phyloP scores from a whole-genome alignment of 495 filamentous ascomycete species.

The Tirmania nivea region DNA sequence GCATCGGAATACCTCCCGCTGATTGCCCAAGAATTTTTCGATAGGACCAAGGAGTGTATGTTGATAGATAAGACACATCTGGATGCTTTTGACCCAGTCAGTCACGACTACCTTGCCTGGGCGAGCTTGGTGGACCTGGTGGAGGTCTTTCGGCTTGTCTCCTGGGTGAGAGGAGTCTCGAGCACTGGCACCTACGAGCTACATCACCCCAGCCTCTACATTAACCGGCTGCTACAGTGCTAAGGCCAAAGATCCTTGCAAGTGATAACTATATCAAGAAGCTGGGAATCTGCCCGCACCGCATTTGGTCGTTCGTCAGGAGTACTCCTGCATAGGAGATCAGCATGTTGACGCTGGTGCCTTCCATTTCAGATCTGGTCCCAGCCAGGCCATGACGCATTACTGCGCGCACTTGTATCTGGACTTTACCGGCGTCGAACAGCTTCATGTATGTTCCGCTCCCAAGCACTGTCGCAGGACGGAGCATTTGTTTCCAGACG shows the following conservation, averaged over 20 bases:
- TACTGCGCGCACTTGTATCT: constrained; percentile 13
- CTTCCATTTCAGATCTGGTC: background rate
- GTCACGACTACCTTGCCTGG: background rate
- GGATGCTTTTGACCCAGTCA: background rate
- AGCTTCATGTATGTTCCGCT: constrained; percentile 13
- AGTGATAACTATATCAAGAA: background rate
- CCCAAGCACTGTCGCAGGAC: background rate
- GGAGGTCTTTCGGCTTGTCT: constrained; percentile 1
- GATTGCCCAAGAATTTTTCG: constrained; percentile 1
- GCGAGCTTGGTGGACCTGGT: background rate
- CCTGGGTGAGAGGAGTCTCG: background rate
- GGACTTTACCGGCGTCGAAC: constrained; percentile 13
- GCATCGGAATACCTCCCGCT: background rate
- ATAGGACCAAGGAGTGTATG: background rate
- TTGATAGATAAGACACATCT: background rate
- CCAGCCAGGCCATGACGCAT: constrained; percentile 5
- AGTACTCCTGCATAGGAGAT: constrained; percentile 2
- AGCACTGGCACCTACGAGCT: background rate
- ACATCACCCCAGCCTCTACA: background rate
- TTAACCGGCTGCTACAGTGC: constrained; percentile 1
- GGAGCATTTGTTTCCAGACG: background rate
- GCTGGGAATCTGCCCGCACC: constrained; percentile 13
- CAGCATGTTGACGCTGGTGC: constrained; percentile 1
- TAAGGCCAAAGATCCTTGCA: constrained; percentile 1
- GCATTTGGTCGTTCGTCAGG: constrained; percentile 14